Conservation (phyloP, 768 basidiomycete species). For the Exidia glandulosa region DNA sequence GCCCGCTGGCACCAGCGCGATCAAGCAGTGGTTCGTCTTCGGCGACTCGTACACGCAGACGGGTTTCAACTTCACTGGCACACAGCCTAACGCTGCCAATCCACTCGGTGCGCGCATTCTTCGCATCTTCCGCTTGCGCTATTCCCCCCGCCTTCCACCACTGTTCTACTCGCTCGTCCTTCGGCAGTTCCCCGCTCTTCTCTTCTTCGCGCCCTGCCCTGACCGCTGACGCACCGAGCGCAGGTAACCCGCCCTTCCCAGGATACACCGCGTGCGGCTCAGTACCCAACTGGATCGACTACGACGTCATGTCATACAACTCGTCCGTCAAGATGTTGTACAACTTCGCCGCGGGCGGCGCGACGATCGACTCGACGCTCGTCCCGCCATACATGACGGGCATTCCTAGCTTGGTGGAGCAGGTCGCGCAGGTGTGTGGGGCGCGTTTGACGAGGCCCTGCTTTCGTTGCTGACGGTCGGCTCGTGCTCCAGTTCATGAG, state of each 20-base stretch:
- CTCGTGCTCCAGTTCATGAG: conserved; percentile 25
- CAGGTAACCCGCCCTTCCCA: conserved; percentile 42
- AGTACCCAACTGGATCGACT: conserved; percentile 45
- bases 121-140: no score
- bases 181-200: background rate
- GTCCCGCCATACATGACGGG: conserved; percentile 42
- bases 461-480: conserved; percentile 17
- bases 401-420: conserved; percentile 45
- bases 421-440: conserved; percentile 35
- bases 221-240: conserved; percentile 24
- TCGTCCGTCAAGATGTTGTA: conserved; percentile 44
- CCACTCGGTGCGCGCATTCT: conserved; percentile 30
- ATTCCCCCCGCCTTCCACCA: no score
- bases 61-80: conserved; percentile 30
- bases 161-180: no score
- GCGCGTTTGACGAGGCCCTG: conserved; percentile 39
- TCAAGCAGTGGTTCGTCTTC: conserved; percentile 52
- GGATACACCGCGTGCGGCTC: background rate
- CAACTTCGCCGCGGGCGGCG: conserved; percentile 58
- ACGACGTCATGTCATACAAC: conserved; percentile 40
- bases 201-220: background rate
- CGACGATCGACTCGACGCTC: conserved; percentile 48
- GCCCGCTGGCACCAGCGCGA: conserved; percentile 10
- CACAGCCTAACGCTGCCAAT: conserved; percentile 34
- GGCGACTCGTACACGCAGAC: conserved; percentile 39